Base-by-base conservation (phyloP, 139 green algal genomes). In the Micractinium sp. region DNA sequence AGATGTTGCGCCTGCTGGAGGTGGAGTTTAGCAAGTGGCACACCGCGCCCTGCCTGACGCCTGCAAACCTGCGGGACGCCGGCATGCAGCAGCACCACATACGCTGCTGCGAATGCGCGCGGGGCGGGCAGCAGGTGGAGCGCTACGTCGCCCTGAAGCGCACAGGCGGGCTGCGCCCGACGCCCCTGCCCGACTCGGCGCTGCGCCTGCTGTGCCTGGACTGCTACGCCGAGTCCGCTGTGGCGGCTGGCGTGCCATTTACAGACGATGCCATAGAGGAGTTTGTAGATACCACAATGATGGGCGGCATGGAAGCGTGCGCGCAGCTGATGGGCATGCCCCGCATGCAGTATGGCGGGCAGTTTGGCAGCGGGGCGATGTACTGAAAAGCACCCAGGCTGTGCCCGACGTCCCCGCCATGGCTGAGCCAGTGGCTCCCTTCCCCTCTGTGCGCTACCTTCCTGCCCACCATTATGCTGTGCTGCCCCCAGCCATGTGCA, bases 171-270 rank as follows among this genome's bases (percentile, higher is more conserved):
- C 36, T 82, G 76, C 76, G 76, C 76, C 5, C 76, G 15, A 36
- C 76, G 36, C 39, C 77, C 39, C 77, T 82, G 77, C 77, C 77
- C 22, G 77, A 60, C 23, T 60, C 39, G 14, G 77, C 77, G 39
- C 77, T 82, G 77, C 77, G 19, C 77, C 77, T 82, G 77, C 39
- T 66, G 77, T 82, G 77, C 77, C 22, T 82, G 38, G 77, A 82
- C 77, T 82, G 77, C 77, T 82, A 82, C 77, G 77, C 39, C 25
- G 77, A n/a, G 39, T 56, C 25, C 77, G 77, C 36, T 14, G 76
- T 82, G 76, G 36, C 22, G 0, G 76, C 38, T 31, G 39, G 77
- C 77, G 14, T 82, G 20, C 77, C 77, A 0, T 1, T 36, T 38
- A 82, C 77, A 22, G 77, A 56, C 0, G 25, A 66, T 0, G 77